Percentiles rank a stretch among this genome's conserved stretches.
phyloP scores from a whole-genome alignment of 1,139 yeast species.

The Hemisphaericaspora xylofermentans region DNA sequence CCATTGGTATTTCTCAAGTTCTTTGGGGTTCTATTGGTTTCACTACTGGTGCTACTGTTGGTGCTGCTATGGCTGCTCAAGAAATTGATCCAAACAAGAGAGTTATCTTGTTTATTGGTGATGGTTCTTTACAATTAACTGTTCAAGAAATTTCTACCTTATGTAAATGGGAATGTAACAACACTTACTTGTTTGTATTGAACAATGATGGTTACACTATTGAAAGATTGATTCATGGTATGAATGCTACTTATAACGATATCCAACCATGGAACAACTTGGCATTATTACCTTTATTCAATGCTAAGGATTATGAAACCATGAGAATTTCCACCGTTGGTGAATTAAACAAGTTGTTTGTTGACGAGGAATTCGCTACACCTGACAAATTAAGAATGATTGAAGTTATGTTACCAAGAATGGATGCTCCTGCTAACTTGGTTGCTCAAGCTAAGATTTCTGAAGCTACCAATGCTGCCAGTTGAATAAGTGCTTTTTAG shows the following conservation, averaged over 20 bases:
- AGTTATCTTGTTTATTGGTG: conserved; percentile 83
- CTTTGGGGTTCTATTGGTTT: conserved; percentile 91
- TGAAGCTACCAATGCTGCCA: conserved; percentile 65
- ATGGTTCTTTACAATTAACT: conserved; percentile 85
- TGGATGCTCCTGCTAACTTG: conserved; percentile 80
- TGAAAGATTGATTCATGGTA: conserved; percentile 86
- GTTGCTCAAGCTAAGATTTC: conserved; percentile 68
- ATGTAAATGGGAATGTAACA: conserved; percentile 75
- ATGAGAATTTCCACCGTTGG: conserved; percentile 60
- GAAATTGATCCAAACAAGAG: conserved; percentile 69
- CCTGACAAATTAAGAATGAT: conserved; percentile 71
- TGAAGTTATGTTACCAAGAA: conserved; percentile 74
- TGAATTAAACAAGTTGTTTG: conserved; percentile 61
- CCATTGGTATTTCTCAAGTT: conserved; percentile 81
- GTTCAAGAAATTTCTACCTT: conserved; percentile 85
- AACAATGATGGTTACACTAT: conserved; percentile 89
- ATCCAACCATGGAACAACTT: conserved; percentile 82
- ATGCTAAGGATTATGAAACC: conserved; percentile 61
- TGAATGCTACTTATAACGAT: conserved; percentile 70
- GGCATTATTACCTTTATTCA: conserved; percentile 66
- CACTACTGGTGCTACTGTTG: conserved; percentile 81
- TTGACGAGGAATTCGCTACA: conserved; percentile 51
- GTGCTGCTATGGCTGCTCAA: conserved; percentile 82
- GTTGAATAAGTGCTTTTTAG: too few relatives aligned
- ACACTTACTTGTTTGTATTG: conserved; percentile 77